Evolutionary conservation across 768 basidiomycete species (phyloP), one percentile per base, ranked within the genome.

Genomic region (Serpula lacrymans): DNA sequence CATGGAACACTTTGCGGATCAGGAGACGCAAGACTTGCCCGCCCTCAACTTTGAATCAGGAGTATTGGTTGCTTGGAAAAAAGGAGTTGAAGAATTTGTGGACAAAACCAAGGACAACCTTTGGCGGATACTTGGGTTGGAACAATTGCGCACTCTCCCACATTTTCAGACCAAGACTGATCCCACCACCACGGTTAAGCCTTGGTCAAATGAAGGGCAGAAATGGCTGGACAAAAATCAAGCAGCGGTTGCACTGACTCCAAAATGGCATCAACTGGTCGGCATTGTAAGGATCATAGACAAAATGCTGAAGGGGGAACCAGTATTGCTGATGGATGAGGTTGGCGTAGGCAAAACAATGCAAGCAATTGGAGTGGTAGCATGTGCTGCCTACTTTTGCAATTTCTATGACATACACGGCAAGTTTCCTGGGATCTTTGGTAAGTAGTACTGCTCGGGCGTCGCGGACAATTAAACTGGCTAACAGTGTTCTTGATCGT

Each of bases 311-410:
- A n/a, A 45, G 1, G 20, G 27, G 0, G 1, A 42, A 9, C 45
- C 45, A 0, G 31, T 58, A 2, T 42, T 59, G 0, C 30, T 58
- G 1, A 56, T 60, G 58, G 58, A 60, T 22, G 45, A 47, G 0
- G 52, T 60, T 0, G 52, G 58, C 0, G 41, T 60, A 2, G 52
- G 56, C 0, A 59, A 59, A 30, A 58, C 52, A 0, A 27, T 59
- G 2, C 50, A 59, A 11, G 49, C 45, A 0, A 39, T 60, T 2
- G 46, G 51, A 1, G 8, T 48, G 2, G 43, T 60, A 2, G 39
- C 45, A 2, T 39, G 43, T 11, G 24, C 50, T 1, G 23, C 50
- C 1, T 49, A 38, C 36, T 57, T 41, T 6, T 18, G 17, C 0
- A 7, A 18, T 1, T 14, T 21, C 13, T 41, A 33, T 18, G 8